A percentile compares a stretch with the other conserved stretches of the same genome.
phyloP scores from a whole-genome alignment of 768 basidiomycete species.

The Solioccasus polychromus region DNA sequence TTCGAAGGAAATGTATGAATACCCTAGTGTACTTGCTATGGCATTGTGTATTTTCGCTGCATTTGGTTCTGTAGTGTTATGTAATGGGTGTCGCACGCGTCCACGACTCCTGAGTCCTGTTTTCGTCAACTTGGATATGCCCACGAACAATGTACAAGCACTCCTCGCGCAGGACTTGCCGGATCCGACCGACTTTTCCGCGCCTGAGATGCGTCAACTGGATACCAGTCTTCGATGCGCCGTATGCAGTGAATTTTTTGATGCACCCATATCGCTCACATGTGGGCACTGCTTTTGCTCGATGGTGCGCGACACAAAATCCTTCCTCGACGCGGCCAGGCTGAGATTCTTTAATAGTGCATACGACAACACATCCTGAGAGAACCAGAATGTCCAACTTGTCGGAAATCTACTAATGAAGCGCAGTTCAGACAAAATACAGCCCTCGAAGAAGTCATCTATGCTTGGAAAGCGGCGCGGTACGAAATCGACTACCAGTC shows the following conservation, averaged over 20 bases:
- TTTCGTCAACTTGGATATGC: constrained; percentile 23
- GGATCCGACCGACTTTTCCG: constrained; percentile 73
- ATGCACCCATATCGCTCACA: constrained; percentile 65
- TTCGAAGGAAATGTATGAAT: constrained; percentile 39
- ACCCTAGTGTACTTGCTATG: constrained; percentile 4
- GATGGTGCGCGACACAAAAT: constrained; percentile 42
- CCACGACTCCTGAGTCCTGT: background rate
- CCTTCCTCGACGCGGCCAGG: background rate
- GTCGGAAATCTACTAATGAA: constrained; percentile 58
- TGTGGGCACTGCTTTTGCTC: constrained; percentile 89
- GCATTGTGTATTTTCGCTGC: constrained; percentile 28
- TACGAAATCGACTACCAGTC: constrained; percentile 28
- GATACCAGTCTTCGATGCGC: constrained; percentile 69
- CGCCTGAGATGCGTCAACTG: constrained; percentile 54
- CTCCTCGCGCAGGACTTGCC: constrained; percentile 38
- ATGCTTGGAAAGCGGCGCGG: constrained; percentile 74
- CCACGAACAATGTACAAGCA: constrained; percentile 26
- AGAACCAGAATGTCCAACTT: constrained; percentile 71
- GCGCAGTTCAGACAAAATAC: constrained; percentile 64
- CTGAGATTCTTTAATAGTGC: constrained; percentile 47
- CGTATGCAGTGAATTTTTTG: constrained; percentile 74
- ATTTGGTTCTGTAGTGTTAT: constrained; percentile 9
- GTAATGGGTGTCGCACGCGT: constrained; percentile 21
- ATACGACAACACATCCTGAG: constrained; percentile 55
- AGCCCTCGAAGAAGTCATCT: constrained; percentile 65